Percentiles rank a stretch among this genome's conserved stretches.
Conservation (phyloP, 352 stramenopile species). For the Globisporangium uncinulatum region DNA sequence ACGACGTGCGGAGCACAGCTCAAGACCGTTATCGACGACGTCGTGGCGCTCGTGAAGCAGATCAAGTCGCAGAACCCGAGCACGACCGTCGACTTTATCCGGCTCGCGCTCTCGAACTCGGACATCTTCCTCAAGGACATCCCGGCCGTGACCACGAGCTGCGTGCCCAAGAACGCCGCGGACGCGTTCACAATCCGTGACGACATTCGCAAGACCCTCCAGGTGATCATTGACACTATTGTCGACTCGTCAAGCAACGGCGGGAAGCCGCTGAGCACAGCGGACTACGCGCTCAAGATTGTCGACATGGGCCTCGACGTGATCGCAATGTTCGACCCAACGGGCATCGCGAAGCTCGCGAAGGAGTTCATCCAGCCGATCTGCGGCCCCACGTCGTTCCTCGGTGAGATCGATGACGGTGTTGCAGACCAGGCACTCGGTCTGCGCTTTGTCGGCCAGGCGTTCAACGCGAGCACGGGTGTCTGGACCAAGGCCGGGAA, state of each 20-base stretch:
- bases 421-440: conserved; percentile 31
- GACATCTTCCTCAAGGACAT: conserved; percentile 41
- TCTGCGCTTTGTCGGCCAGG: conserved; percentile 28
- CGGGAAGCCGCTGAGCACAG: conserved; percentile 27
- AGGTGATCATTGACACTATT: conserved; percentile 52
- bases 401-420: conserved; percentile 55
- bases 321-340: conserved; percentile 45
- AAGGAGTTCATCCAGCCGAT: conserved; percentile 55
- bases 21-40: conserved; percentile 39
- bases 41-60: conserved; percentile 31
- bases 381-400: conserved; percentile 46
- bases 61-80: conserved; percentile 24
- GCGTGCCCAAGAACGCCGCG: conserved; percentile 27
- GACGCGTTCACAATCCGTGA: conserved; percentile 41
- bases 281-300: conserved; percentile 35
- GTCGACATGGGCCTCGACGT: conserved; percentile 30
- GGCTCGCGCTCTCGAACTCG: conserved; percentile 30
- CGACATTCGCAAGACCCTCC: conserved; percentile 41
- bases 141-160: conserved; percentile 36
- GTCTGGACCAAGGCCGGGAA: conserved; percentile 38
- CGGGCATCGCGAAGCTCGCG: conserved; percentile 33
- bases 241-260: conserved; percentile 24
- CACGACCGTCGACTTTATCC: conserved; percentile 32
- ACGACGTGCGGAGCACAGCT: conserved; percentile 35
- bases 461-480: conserved; percentile 34